phyloP scores from a whole-genome alignment of 2,329 filamentous ascomycete species.

The Microsporum audouinii region DNA sequence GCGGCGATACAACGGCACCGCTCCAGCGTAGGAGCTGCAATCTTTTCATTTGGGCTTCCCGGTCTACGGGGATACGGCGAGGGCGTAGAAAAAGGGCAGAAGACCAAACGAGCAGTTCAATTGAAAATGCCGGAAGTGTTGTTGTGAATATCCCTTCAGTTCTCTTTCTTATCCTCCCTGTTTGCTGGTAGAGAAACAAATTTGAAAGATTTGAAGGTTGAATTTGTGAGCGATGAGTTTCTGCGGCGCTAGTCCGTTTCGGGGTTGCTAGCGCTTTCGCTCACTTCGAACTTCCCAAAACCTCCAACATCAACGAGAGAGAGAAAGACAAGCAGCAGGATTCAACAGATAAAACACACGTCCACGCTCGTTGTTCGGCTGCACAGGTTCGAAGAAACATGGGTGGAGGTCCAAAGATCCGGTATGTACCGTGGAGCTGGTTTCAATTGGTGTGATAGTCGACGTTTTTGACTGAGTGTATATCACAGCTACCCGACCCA shows the following conservation, averaged over 20 bases:
- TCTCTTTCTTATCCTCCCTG: neutral
- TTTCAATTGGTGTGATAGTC: slow-evolving; percentile 8
- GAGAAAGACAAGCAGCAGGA: neutral
- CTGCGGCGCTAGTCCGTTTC: neutral
- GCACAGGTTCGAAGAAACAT: slow-evolving; percentile 23
- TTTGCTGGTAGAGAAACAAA: neutral
- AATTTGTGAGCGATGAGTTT: slow-evolving; percentile 1
- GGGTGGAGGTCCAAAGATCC: slow-evolving; percentile 72
- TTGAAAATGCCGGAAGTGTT: neutral
- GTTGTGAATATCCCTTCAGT: neutral
- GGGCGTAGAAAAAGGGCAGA: neutral
- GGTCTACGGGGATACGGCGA: slow-evolving; percentile 1
- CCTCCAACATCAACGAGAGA: neutral
- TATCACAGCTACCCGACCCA: slow-evolving; percentile 81
- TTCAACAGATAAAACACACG: neutral
- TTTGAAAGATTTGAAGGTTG: neutral
- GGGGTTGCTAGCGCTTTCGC: neutral
- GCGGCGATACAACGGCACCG: slow-evolving; percentile 39
- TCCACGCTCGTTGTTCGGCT: neutral
- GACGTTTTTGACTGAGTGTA: neutral
- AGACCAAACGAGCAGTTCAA: neutral
- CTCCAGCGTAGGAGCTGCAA: slow-evolving; percentile 43
- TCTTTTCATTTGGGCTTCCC: slow-evolving; percentile 34
- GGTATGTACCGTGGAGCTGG: slow-evolving; percentile 40
- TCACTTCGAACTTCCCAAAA: neutral